Evolutionary conservation across 202 grass and related monocot genomes (phyloP).

Genomic region (Digitaria exilis): DNA sequence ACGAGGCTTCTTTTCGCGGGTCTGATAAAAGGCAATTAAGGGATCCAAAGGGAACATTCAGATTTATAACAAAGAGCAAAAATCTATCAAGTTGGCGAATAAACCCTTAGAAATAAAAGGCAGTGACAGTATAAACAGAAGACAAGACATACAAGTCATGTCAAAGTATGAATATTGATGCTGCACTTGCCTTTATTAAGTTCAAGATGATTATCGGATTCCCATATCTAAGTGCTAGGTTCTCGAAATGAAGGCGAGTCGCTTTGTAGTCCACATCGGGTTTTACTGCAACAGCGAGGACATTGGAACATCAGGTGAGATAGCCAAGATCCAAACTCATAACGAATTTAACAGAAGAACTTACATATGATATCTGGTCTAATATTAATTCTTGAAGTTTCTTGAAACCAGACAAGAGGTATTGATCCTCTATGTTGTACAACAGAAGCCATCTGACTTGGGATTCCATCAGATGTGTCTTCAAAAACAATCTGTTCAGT

Average conservation of each 20-base stretch:
- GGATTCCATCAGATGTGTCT: conserved; percentile 63
- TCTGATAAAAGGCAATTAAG: conserved; percentile 53
- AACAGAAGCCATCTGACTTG: conserved; percentile 77
- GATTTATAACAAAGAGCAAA: conserved; percentile 26
- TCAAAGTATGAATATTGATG: conserved; percentile 13
- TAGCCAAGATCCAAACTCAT: conserved; percentile 17
- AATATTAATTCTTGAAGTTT: conserved; percentile 96
- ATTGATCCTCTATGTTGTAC: conserved; percentile 98
- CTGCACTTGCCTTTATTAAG: conserved; percentile 91
- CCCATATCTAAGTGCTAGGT: conserved; percentile 94
- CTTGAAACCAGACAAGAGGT: conserved; percentile 97
- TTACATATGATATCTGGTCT: conserved; percentile 95
- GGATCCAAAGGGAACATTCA: conserved; percentile 33
- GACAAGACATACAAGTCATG: background rate
- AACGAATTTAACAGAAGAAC: conserved; percentile 35
- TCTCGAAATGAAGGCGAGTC: conserved; percentile 91
- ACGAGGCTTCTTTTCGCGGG: conserved; percentile 94
- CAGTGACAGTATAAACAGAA: conserved; percentile 4
- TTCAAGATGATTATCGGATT: conserved; percentile 97
- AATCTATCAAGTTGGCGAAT: conserved; percentile 10
- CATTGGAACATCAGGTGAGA: conserved; percentile 33
- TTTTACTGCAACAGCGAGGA: conserved; percentile 65
- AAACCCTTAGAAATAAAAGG: conserved; percentile 24
- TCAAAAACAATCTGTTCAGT: conserved; percentile 96
- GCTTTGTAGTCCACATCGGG: conserved; percentile 79